These are phyloP conservation scores for Babesia gibsoni DNA, from an alignment of 169 alveolate species.

Conservation along the genomic window DNA sequence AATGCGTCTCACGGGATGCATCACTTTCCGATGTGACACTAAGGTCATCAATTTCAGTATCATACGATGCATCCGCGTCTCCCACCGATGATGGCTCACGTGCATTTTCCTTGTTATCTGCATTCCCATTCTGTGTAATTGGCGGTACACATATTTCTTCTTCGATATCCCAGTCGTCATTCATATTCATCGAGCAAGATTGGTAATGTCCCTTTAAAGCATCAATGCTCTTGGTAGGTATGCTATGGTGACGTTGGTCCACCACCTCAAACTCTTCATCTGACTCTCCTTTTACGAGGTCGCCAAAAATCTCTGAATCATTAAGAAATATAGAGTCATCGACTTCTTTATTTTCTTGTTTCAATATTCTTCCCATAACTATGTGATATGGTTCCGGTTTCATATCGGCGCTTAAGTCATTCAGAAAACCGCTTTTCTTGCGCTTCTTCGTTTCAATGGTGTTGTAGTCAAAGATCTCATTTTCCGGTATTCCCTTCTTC, in stretches of 20 bases:
- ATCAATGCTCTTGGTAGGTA: too few species aligned
- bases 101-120: too few species aligned
- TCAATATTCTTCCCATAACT: neutral
- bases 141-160: too few species aligned
- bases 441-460: neutral
- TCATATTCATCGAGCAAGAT: neutral
- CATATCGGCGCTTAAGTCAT: slow-evolving; percentile 28
- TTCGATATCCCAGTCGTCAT: neutral
- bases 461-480: slow-evolving; percentile 44
- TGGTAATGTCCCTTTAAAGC: too few species aligned
- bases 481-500: neutral
- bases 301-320: slow-evolving; percentile 58
- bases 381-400: slow-evolving; percentile 1
- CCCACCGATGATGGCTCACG: too few species aligned
- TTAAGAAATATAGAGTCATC: slow-evolving; percentile 46
- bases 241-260: neutral
- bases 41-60: too few species aligned
- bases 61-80: too few species aligned
- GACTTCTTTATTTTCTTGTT: neutral
- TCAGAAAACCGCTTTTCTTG: slow-evolving; percentile 19
- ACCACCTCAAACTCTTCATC: slow-evolving; percentile 17
- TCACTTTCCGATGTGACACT: neutral
- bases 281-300: slow-evolving; percentile 17
- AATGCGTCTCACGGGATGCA: neutral
- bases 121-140: too few species aligned